Conservation (phyloP, 2,329 filamentous ascomycete species). For the Nemania abortiva region DNA sequence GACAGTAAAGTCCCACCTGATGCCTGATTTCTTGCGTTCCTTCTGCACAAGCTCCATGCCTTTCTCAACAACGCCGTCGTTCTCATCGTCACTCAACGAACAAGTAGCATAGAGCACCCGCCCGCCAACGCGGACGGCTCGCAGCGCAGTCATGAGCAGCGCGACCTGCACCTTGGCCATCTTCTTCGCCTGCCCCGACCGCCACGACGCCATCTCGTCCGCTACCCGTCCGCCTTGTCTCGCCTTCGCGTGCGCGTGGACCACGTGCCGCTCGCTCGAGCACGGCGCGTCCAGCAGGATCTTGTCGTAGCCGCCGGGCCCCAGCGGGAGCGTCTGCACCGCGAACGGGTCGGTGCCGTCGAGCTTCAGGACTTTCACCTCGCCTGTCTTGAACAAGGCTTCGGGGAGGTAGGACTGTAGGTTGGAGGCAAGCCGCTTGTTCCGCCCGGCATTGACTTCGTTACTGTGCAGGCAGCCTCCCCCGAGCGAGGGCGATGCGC, state of each 20-base stretch:
- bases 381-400: constrained; percentile 40
- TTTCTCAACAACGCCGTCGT: constrained; percentile 56
- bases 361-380: constrained; percentile 45
- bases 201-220: constrained; percentile 55
- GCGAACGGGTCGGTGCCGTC: constrained; percentile 47
- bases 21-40: constrained; percentile 52
- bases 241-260: constrained; percentile 53
- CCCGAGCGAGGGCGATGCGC: constrained; percentile 39
- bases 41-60: constrained; percentile 51
- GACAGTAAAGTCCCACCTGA: constrained; percentile 50
- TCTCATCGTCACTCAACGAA: constrained; percentile 55
- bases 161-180: constrained; percentile 52
- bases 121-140: constrained; percentile 52
- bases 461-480: constrained; percentile 54
- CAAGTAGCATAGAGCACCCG: constrained; percentile 57
- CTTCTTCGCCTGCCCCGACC: constrained; percentile 52
- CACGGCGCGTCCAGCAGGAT: constrained; percentile 57
- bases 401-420: constrained; percentile 46
- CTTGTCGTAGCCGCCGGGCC: constrained; percentile 54
- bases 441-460: constrained; percentile 50
- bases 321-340: constrained; percentile 47
- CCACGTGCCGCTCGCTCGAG: constrained; percentile 56
- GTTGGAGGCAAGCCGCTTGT: constrained; percentile 50
- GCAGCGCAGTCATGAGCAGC: constrained; percentile 54
- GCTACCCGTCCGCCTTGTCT: constrained; percentile 48